phyloP scores from a whole-genome alignment of 2,329 filamentous ascomycete species.

The Aspergillus tamarii region DNA sequence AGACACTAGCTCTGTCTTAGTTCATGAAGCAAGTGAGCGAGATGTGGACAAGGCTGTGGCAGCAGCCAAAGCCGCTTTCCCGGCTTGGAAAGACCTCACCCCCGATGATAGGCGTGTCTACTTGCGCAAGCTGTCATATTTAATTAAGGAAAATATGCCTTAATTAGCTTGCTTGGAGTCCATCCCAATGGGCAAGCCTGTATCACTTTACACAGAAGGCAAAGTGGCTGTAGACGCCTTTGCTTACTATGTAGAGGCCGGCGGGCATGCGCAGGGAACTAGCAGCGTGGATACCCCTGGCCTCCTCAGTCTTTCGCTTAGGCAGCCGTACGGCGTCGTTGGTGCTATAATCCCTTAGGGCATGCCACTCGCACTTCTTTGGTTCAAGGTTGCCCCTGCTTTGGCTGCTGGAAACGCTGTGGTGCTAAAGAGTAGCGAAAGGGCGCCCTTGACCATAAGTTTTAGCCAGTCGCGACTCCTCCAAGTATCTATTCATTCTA shows the following conservation, averaged over 20 bases:
- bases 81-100: constrained; percentile 42
- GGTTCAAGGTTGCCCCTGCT: constrained; percentile 61
- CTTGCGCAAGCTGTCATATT: constrained; percentile 36
- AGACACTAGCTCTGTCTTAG: constrained; percentile 17
- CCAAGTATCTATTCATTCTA: not conserved
- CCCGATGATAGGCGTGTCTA: constrained; percentile 34
- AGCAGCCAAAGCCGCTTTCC: constrained; percentile 42
- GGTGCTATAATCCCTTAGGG: constrained; percentile 65
- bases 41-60: constrained; percentile 42
- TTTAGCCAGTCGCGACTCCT: not conserved
- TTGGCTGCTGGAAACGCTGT: constrained; percentile 64
- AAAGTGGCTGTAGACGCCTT: constrained; percentile 25
- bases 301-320: constrained; percentile 34
- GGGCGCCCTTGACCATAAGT: constrained; percentile 61
- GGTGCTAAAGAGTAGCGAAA: constrained; percentile 65
- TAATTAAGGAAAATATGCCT: constrained; percentile 32
- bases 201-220: constrained; percentile 33
- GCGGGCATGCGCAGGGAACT: constrained; percentile 34
- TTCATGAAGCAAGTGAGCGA: constrained; percentile 35
- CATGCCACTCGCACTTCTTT: constrained; percentile 51
- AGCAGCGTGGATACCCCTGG: constrained; percentile 35
- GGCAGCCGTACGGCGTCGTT: constrained; percentile 60
- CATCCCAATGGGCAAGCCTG: constrained; percentile 39
- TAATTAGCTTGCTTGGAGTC: constrained; percentile 42
- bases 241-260: constrained; percentile 32